A percentile compares a stretch with the other conserved stretches of the same genome.
Conservation (phyloP, 2,329 filamentous ascomycete species). For the Catunica adiposa region DNA sequence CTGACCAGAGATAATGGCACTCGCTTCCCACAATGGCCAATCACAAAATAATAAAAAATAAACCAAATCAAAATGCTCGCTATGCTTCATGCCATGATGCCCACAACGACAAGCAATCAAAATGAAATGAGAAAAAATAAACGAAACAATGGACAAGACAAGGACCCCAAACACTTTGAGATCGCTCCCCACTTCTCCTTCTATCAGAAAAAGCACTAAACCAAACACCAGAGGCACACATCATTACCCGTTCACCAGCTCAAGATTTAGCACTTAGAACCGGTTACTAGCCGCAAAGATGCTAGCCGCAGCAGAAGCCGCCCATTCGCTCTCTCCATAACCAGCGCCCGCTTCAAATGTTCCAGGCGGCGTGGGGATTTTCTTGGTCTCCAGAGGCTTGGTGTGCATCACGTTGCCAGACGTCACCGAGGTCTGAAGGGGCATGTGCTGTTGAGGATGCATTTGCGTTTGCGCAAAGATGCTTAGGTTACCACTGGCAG, state of each 20-base stretch:
- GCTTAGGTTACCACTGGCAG: conserved; percentile 64
- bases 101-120: conserved; percentile 9
- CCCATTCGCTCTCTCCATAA: conserved; percentile 89
- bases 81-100: conserved; percentile 4
- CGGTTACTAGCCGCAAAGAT: conserved; percentile 58
- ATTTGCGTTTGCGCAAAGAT: conserved; percentile 54
- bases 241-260: conserved; percentile 1
- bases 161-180: conserved; percentile 11
- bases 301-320: conserved; percentile 62
- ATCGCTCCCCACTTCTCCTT: background rate
- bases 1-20: conserved; percentile 4
- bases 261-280: conserved; percentile 28
- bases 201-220: background rate
- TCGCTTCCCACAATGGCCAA: background rate
- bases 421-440: conserved; percentile 21
- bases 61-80: conserved; percentile 8
- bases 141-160: conserved; percentile 8
- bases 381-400: conserved; percentile 56
- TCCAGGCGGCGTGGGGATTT: conserved; percentile 79
- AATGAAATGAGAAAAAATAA: conserved; percentile 18
- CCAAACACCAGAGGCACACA: conserved; percentile 4
- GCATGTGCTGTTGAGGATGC: conserved; percentile 28
- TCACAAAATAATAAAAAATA: conserved; percentile 12
- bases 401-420: no score
- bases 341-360: background rate